Conservation (phyloP, 345 rosid species). For the Cardamine resedifolia region DNA sequence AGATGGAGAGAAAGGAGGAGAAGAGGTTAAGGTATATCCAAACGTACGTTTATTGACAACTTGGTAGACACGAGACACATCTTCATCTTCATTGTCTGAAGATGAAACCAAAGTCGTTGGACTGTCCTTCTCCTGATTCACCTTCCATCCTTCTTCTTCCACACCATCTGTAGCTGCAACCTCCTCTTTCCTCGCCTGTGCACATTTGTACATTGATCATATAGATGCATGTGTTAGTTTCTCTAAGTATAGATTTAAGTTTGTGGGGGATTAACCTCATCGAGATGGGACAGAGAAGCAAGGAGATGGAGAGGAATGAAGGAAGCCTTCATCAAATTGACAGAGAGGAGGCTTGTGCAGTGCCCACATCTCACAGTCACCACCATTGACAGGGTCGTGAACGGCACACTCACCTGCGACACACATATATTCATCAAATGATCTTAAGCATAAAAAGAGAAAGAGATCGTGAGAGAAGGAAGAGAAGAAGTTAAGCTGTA, state of each 20-base stretch:
- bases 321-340: constrained; percentile 86
- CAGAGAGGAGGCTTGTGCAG: constrained; percentile 92
- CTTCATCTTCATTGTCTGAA: constrained; percentile 79
- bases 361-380: constrained; percentile 97
- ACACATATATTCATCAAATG: constrained; percentile 12
- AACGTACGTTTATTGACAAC: constrained; percentile 83
- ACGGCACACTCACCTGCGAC: constrained; percentile 87
- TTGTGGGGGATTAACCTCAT: constrained; percentile 42
- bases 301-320: constrained; percentile 78
- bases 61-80: constrained; percentile 45
- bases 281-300: constrained; percentile 60
- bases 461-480: background rate
- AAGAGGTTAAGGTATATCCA: background rate
- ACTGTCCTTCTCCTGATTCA: constrained; percentile 35
- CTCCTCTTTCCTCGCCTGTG: constrained; percentile 50
- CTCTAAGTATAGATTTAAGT: background rate
- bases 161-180: constrained; percentile 31
- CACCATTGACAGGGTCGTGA: constrained; percentile 77
- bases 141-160: constrained; percentile 39
- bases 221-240: background rate
- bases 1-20: background rate
- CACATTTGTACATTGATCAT: background rate
- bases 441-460: background rate
- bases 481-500: constrained; percentile 21
- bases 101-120: constrained; percentile 50